These are phyloP conservation scores for Naganishia antarctica DNA, from an alignment of 768 basidiomycete species.

Conservation along the genomic window DNA sequence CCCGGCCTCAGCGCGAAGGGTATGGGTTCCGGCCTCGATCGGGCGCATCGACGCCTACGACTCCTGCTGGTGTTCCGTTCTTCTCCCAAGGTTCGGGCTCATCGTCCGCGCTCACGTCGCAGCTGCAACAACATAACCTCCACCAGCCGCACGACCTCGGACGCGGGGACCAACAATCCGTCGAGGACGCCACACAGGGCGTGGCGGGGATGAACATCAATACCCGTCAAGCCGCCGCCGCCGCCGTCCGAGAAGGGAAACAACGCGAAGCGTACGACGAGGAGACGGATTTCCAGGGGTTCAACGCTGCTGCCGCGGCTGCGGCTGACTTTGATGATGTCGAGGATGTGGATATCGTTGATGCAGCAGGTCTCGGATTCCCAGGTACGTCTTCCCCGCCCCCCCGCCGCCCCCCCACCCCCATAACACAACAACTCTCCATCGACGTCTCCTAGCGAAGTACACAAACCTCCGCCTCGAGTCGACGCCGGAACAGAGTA, in stretches of 20 bases:
- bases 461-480: constrained; percentile 79
- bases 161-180: not conserved
- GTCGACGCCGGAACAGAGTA: constrained; percentile 68
- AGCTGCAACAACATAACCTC: constrained; percentile 25
- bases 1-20: constrained; percentile 57
- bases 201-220: constrained; percentile 13
- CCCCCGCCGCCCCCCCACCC: too few relatives aligned
- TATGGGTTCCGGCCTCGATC: constrained; percentile 75
- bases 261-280: constrained; percentile 32
- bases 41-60: constrained; percentile 62
- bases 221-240: constrained; percentile 15
- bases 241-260: constrained; percentile 26
- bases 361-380: constrained; percentile 72
- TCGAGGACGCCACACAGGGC: constrained; percentile 1
- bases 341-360: constrained; percentile 34
- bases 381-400: constrained; percentile 50
- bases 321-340: constrained; percentile 54
- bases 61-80: constrained; percentile 9
- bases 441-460: constrained; percentile 57
- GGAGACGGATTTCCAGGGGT: constrained; percentile 38
- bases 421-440: too few relatives aligned
- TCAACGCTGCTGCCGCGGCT: constrained; percentile 2
- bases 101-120: not conserved
- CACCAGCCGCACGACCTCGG: constrained; percentile 12
- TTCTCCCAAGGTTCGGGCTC: too few relatives aligned